Conservation (phyloP, 257 asterid genomes). For the Nicotiana knightiana region DNA sequence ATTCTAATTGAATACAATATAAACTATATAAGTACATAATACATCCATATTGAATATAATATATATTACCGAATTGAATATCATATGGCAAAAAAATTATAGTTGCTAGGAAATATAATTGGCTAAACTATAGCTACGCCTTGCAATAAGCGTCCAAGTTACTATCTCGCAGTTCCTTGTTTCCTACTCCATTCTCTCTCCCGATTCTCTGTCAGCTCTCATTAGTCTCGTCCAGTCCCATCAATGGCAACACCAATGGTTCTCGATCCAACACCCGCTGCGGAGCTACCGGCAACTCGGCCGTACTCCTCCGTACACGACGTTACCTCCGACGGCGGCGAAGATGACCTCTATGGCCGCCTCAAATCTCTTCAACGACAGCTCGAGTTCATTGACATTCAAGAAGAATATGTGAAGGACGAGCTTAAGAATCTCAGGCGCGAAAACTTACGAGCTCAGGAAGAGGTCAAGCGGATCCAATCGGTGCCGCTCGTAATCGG, state of each 20-base stretch:
- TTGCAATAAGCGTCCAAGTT: too few relatives aligned
- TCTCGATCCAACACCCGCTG: slow-evolving; percentile 35
- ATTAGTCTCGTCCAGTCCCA: background rate
- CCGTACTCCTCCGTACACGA: slow-evolving; percentile 9
- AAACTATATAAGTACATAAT: too few relatives aligned
- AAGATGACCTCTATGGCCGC: slow-evolving; percentile 64
- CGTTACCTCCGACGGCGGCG: slow-evolving; percentile 28
- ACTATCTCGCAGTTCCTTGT: too few relatives aligned
- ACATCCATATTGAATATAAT: too few relatives aligned
- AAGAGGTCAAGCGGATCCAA: slow-evolving; percentile 84
- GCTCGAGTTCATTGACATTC: slow-evolving; percentile 67
- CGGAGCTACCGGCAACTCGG: slow-evolving; percentile 30
- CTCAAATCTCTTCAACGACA: slow-evolving; percentile 64
- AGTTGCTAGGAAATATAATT: too few relatives aligned
- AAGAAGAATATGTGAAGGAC: slow-evolving; percentile 73
- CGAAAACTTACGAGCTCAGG: slow-evolving; percentile 65
- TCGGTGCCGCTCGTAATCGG: slow-evolving; percentile 78
- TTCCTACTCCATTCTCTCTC: background rate
- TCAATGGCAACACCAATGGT: slow-evolving; percentile 49
- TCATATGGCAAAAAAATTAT: too few relatives aligned
- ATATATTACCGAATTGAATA: too few relatives aligned
- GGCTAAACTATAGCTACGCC: too few relatives aligned
- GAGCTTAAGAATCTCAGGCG: slow-evolving; percentile 75
- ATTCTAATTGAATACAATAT: too few relatives aligned
- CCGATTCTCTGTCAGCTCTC: too few relatives aligned